Evolutionary conservation across 305 asterid genomes (phyloP), one percentile per base, ranked within the genome.

Genomic region (Fraxinus velutina): DNA sequence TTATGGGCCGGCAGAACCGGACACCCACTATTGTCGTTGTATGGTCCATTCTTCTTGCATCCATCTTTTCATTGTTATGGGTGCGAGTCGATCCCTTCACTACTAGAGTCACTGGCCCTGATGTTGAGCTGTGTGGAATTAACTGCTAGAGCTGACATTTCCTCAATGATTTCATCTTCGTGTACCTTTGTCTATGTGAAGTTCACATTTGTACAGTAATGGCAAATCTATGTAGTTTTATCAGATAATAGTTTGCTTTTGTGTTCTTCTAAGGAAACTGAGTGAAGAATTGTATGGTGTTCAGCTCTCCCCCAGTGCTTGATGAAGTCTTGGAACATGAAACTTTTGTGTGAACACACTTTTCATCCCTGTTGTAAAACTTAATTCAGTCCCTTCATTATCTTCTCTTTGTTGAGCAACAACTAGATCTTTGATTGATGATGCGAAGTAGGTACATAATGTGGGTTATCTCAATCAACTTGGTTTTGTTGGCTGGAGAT

Each of bases 51-150:
- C 90, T 89, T 44, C 85, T 89, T 32, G 92, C 92, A 34, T 89
- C 92, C 47, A 89, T 89, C 60, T 89, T 89, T 86, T 89, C 92
- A 7, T 82, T 89, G 81, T 37, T 89, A 50, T 87, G 92, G 92
- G 92, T 89, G 73, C 85, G 92, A 24, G 79, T 89, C 55, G 92
- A 89, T 76, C 92, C 92, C 62, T 89, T 89, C 88, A 89, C 92
- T 17, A 86, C 89, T n/a, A 77, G 86, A 34, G 90, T 89, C 60
- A 86, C 88, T 39, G 91, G 92, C 68, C 92, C 92, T 0, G 87
- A 89, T 76, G 86, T 88, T n/a, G 85, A 87, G 87, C 71, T 24
- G 70, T 89, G 92, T 79, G 92, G 92, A 30, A 89, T 89, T 70
- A 89, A 89, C 86, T 89, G 91, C 81, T 84, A 81, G 82, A 76